These are phyloP conservation scores for Sporormia fimetaria DNA, from an alignment of 495 filamentous ascomycete genomes.

Conservation along the genomic window DNA sequence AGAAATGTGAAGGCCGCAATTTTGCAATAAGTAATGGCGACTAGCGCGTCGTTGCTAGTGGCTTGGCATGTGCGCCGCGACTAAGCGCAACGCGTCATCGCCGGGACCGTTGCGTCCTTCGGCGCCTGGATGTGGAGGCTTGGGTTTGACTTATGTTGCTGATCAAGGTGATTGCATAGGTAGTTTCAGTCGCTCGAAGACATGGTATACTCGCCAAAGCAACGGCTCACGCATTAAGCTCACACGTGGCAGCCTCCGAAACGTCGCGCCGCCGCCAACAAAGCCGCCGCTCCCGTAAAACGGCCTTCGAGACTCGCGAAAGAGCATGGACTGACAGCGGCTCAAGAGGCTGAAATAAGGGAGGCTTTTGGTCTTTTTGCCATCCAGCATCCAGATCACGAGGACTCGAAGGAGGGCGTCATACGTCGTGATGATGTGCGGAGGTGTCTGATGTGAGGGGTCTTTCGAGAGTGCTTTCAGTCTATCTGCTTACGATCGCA, in stretches of 20 bases:
- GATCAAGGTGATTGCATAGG: too few species aligned
- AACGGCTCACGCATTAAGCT: neutral
- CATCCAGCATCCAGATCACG: conserved; percentile 43
- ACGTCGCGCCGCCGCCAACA: conserved; percentile 24
- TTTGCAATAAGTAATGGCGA: too few species aligned
- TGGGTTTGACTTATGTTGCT: too few species aligned
- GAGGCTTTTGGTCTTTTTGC: conserved; percentile 82
- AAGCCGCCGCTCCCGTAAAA: conserved; percentile 26
- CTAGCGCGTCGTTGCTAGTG: too few species aligned
- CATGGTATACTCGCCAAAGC: conserved; percentile 10
- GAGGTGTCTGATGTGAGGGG: conserved; percentile 64
- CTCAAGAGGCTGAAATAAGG: conserved; percentile 78
- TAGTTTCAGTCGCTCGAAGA: neutral
- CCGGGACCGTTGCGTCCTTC: too few species aligned
- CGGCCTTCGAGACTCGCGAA: conserved; percentile 75
- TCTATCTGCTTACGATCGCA: conserved; percentile 2
- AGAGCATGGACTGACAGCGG: conserved; percentile 69
- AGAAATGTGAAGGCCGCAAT: too few species aligned
- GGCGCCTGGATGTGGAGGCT: too few species aligned
- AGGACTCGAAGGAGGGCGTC: conserved; percentile 58
- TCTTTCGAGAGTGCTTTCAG: conserved; percentile 1
- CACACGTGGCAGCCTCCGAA: conserved; percentile 31
- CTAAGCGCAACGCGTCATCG: too few species aligned
- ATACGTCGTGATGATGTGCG: conserved; percentile 68
- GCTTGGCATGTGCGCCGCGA: too few species aligned